A percentile compares a stretch with the other conserved stretches of the same genome.
Conservation (phyloP, 2,329 filamentous ascomycete genomes). For the Pyrenochaeta sp. region DNA sequence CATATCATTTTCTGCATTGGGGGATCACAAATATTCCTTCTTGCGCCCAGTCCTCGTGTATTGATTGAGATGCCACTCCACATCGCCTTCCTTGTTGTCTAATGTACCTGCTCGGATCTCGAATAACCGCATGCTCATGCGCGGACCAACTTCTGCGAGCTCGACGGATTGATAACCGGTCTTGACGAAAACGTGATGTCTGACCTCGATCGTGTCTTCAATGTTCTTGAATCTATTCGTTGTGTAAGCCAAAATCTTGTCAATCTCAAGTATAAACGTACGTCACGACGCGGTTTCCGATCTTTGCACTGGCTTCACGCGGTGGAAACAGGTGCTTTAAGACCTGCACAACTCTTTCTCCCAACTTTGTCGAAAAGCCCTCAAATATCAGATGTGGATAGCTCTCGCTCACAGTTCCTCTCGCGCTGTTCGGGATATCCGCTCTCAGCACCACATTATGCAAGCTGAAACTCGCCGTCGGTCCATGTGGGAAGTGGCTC, state of each 20-base stretch:
- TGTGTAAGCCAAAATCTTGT: slow-evolving; percentile 2
- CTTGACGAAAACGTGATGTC: slow-evolving; percentile 92
- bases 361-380: slow-evolving; percentile 82
- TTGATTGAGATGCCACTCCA: slow-evolving; percentile 95
- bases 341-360: slow-evolving; percentile 84
- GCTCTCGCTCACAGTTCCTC: slow-evolving; percentile 87
- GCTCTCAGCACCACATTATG: slow-evolving; percentile 93
- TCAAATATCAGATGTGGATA: slow-evolving; percentile 98
- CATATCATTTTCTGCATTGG: no score
- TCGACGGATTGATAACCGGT: slow-evolving; percentile 85
- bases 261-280: slow-evolving; percentile 65
- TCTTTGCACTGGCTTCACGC: slow-evolving; percentile 77
- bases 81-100: slow-evolving; percentile 93
- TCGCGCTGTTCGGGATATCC: slow-evolving; percentile 86
- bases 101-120: slow-evolving; percentile 91
- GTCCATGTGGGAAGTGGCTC: slow-evolving; percentile 87
- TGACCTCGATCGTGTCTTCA: slow-evolving; percentile 85
- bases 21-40: slow-evolving; percentile 94
- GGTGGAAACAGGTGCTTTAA: slow-evolving; percentile 95
- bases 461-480: slow-evolving; percentile 84
- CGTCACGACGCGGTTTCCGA: slow-evolving; percentile 88
- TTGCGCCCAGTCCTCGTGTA: slow-evolving; percentile 93
- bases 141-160: slow-evolving; percentile 63
- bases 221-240: slow-evolving; percentile 71
- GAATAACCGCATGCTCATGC: slow-evolving; percentile 97